Conservation (phyloP, 2,329 filamentous ascomycete genomes). For the Epichloe glyceriae region DNA sequence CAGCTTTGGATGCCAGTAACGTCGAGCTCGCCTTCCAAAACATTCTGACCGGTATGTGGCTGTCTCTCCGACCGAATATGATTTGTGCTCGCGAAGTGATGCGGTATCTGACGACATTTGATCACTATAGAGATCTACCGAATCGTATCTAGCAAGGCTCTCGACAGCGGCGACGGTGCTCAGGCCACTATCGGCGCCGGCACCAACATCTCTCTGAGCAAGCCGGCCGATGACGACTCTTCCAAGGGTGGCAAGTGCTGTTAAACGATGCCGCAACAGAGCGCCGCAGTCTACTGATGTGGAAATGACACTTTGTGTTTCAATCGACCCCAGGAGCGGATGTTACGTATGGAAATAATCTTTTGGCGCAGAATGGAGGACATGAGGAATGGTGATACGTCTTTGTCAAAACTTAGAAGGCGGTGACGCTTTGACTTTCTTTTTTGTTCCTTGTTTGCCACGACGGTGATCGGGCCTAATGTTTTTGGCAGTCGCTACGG, state of each 20-base stretch:
- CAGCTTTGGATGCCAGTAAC: constrained; percentile 95
- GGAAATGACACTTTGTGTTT: constrained; percentile 19
- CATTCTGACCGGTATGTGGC: constrained; percentile 77
- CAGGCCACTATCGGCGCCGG: constrained; percentile 70
- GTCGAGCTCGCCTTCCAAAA: constrained; percentile 99
- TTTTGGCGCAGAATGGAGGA: constrained; percentile 18
- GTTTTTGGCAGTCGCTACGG: constrained; percentile 25
- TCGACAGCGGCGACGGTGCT: constrained; percentile 75
- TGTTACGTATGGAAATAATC: constrained; percentile 18
- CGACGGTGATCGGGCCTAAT: constrained; percentile 23
- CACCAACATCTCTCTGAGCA: constrained; percentile 76
- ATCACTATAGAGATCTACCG: constrained; percentile 78
- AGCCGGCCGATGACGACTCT: constrained; percentile 62
- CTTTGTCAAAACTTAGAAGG: constrained; percentile 25
- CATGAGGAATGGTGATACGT: constrained; percentile 22
- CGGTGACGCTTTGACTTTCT: constrained; percentile 26
- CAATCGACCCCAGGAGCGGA: constrained; percentile 20
- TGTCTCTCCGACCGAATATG: neutral
- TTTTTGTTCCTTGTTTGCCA: constrained; percentile 27
- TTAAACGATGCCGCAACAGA: constrained; percentile 31
- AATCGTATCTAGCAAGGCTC: constrained; percentile 94
- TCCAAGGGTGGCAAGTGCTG: constrained; percentile 75
- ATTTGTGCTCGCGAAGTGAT: neutral
- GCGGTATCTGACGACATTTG: constrained; percentile 3
- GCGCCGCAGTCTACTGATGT: neutral